Percentiles rank a stretch among this genome's conserved stretches.
Conservation (phyloP, 176 grass and related monocot species). For the Chrysopogon serrulatus region DNA sequence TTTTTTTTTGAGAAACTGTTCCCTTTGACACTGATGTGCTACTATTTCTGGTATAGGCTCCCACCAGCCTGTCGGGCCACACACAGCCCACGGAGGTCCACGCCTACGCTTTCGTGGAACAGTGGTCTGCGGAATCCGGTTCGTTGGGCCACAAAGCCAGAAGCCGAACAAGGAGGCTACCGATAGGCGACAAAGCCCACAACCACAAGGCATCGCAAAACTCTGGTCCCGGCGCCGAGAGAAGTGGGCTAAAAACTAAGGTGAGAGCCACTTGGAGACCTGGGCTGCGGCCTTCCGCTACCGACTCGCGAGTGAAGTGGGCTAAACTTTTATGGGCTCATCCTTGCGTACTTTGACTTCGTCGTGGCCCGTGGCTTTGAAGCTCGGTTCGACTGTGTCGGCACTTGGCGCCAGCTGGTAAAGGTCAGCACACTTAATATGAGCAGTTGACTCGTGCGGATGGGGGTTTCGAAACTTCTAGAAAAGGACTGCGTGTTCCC, state of each 20-base stretch:
- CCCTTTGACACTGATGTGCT: background rate
- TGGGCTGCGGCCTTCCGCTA: no score
- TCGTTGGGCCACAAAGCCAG: background rate
- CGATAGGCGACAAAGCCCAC: background rate
- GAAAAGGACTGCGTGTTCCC: background rate
- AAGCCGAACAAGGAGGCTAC: background rate
- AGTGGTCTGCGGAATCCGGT: background rate
- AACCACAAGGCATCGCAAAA: no score
- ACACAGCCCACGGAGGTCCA: background rate
- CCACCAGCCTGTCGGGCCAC: background rate
- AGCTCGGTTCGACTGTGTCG: background rate
- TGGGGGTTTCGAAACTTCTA: background rate
- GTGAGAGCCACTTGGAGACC: no score
- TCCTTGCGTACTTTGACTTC: background rate
- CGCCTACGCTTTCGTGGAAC: background rate
- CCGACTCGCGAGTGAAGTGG: no score
- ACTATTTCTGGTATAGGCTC: background rate
- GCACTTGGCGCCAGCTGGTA: background rate
- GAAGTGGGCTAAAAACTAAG: no score
- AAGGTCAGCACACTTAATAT: background rate
- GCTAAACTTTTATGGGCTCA: background rate
- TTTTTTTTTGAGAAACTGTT: no score
- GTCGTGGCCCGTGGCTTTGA: background rate
- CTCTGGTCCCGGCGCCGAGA: no score
- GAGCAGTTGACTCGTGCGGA: background rate